A percentile compares a stretch with the other conserved stretches of the same genome.
phyloP scores from a whole-genome alignment of 2,329 filamentous ascomycete species.

The Coniochaeta hoffmannii region DNA sequence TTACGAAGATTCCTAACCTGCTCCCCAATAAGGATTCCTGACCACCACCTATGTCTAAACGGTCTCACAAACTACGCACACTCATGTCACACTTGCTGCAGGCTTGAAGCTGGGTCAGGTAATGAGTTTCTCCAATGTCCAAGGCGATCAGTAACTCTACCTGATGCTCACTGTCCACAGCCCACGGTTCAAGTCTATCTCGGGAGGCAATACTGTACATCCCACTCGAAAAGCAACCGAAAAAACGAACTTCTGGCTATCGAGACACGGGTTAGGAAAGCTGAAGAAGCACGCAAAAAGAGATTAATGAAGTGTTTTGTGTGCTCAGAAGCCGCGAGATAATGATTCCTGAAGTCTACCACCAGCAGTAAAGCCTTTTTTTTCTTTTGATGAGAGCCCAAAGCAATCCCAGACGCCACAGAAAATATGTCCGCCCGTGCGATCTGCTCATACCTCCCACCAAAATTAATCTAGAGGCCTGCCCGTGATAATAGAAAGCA shows the following conservation, averaged over 20 bases:
- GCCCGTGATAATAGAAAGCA: conserved; percentile 11
- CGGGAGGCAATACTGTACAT: conserved; percentile 15
- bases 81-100: too few relatives aligned
- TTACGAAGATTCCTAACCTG: too few relatives aligned
- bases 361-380: conserved; percentile 10
- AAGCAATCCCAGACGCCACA: conserved; percentile 17
- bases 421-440: conserved; percentile 16
- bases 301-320: conserved; percentile 16
- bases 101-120: not conserved
- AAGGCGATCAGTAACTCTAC: not conserved
- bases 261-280: conserved; percentile 20
- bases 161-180: conserved; percentile 1
- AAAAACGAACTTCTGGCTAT: conserved; percentile 19
- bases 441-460: conserved; percentile 12
- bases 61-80: too few relatives aligned
- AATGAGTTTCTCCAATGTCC: not conserved
- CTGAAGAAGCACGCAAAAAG: conserved; percentile 9
- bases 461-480: conserved; percentile 10
- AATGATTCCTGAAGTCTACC: conserved; percentile 23
- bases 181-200: not conserved
- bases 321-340: conserved; percentile 23
- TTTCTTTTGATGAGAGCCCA: conserved; percentile 10
- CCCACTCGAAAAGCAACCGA: conserved; percentile 24
- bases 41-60: too few relatives aligned
- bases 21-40: too few relatives aligned